A percentile compares a stretch with the other conserved stretches of the same genome.
Conservation (phyloP, 1,284 basidiomycete species). For the Ustilago bromivora region DNA sequence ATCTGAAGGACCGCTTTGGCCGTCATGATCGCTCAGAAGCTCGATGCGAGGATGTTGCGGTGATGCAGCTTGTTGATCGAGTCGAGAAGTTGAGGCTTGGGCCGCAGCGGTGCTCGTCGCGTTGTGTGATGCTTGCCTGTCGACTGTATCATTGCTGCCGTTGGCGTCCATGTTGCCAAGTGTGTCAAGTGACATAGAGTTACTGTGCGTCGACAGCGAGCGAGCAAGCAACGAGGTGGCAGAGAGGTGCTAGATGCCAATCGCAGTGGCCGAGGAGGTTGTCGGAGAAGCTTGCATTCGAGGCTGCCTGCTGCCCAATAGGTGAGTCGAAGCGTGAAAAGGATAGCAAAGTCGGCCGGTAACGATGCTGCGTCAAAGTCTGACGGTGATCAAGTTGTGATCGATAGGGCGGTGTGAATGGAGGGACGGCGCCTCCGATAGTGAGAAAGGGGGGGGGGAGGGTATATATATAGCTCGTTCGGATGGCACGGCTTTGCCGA, state of each 20-base stretch:
- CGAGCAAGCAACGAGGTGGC: not conserved
- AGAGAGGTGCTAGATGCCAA: not conserved
- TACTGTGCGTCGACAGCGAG: not conserved
- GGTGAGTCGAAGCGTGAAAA: not conserved
- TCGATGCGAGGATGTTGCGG: conserved; percentile 1
- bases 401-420: too few relatives aligned
- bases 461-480: not conserved
- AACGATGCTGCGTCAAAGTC: too few relatives aligned
- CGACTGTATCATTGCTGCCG: not conserved
- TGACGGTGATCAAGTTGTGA: not conserved
- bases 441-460: too few relatives aligned
- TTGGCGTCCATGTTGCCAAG: not conserved
- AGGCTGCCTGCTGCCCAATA: not conserved
- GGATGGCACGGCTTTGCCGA: too few relatives aligned
- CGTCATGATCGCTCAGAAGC: not conserved
- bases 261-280: not conserved
- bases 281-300: not conserved
- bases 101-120: not conserved
- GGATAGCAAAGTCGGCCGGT: not conserved
- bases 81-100: not conserved
- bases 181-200: not conserved
- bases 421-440: too few relatives aligned
- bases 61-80: not conserved
- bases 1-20: not conserved
- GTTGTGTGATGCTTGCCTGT: not conserved